These are phyloP conservation scores for Rugonectria rugulosa DNA, from an alignment of 2,329 filamentous ascomycete species.

Conservation along the genomic window DNA sequence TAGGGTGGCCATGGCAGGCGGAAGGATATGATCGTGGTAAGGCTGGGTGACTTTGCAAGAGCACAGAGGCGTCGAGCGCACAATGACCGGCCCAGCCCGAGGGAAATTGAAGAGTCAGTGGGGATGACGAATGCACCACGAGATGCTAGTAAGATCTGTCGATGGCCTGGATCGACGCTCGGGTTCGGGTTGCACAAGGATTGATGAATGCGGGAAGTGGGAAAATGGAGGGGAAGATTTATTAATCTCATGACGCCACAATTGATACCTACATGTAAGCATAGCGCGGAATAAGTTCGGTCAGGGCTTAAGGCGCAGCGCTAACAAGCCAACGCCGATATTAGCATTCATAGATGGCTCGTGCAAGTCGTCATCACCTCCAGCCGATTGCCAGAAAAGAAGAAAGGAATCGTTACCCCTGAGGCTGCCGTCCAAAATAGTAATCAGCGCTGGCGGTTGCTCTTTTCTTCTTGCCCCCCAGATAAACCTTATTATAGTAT, in stretches of 20 bases:
- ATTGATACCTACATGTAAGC: constrained; percentile 33
- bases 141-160: constrained; percentile 24
- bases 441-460: background rate
- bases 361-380: too few species aligned
- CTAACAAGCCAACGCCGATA: too few species aligned
- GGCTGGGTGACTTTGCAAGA: constrained; percentile 14
- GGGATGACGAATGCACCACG: constrained; percentile 26
- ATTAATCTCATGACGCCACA: constrained; percentile 34
- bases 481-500: too few species aligned
- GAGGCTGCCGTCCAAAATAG: constrained; percentile 3
- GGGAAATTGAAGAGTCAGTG: constrained; percentile 26
- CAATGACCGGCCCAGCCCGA: constrained; percentile 10
- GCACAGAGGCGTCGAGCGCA: constrained; percentile 13
- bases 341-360: too few species aligned
- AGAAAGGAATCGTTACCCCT: constrained; percentile 1
- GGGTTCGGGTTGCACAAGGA: constrained; percentile 25
- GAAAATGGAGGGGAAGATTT: constrained; percentile 35
- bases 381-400: too few species aligned
- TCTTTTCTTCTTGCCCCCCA: too few species aligned
- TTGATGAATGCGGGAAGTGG: constrained; percentile 17
- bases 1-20: constrained; percentile 42
- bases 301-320: too few species aligned
- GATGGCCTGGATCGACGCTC: constrained; percentile 18
- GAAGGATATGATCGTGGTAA: constrained; percentile 18
- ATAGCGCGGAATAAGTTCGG: background rate